Percentiles rank a stretch among this genome's conserved stretches.
These are phyloP conservation scores for Tulasnella sp. DNA, from an alignment of 768 basidiomycete species.

Conservation along the genomic window DNA sequence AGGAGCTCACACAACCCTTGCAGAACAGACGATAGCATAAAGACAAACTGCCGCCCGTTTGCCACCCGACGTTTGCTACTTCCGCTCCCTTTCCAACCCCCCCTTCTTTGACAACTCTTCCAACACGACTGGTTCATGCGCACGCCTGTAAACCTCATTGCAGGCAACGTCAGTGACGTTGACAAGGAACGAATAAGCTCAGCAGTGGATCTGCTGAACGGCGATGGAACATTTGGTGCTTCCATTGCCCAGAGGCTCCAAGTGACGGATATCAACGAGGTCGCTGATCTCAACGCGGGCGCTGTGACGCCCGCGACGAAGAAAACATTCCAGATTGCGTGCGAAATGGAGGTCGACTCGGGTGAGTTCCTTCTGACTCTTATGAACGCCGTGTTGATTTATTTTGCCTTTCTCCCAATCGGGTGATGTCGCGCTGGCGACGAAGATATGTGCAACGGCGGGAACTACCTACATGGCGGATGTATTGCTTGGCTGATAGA, in stretches of 20 bases:
- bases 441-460: conserved; percentile 1
- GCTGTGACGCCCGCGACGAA: background rate
- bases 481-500: conserved; percentile 7
- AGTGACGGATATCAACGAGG: background rate
- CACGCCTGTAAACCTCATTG: background rate
- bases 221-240: background rate
- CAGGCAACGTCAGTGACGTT: conserved; percentile 1
- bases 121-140: background rate
- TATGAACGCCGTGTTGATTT: background rate
- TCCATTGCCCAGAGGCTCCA: background rate
- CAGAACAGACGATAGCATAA: background rate
- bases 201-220: background rate
- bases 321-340: background rate
- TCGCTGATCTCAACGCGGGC: background rate
- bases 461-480: background rate
- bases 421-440: background rate
- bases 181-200: background rate
- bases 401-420: background rate
- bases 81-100: background rate
- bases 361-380: background rate
- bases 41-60: conserved; percentile 27
- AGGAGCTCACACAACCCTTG: background rate
- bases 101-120: conserved; percentile 2
- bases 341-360: background rate
- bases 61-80: conserved; percentile 47